phyloP scores from a whole-genome alignment of 208 protist species.

The Leishmania braziliensis region DNA sequence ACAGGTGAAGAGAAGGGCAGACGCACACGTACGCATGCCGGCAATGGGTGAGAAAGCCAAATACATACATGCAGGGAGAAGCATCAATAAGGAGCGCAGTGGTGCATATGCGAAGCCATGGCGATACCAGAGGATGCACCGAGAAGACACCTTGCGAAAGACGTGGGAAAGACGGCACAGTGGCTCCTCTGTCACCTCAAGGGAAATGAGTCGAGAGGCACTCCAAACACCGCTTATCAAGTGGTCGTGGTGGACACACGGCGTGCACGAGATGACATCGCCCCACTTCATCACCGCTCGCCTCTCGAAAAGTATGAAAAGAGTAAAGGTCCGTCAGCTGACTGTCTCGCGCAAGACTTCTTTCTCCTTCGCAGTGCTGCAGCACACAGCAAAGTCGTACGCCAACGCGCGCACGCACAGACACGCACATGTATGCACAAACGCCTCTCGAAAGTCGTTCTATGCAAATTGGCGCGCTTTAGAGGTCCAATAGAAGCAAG shows the following conservation, averaged over 20 bases:
- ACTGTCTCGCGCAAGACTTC: not conserved
- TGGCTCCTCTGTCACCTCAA: not conserved
- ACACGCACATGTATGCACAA: not conserved
- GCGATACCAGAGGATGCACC: not conserved
- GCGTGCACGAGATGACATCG: not conserved
- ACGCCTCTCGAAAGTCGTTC: not conserved
- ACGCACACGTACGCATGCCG: not conserved
- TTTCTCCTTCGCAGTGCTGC: not conserved
- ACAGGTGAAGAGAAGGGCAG: not conserved
- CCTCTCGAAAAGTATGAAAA: not conserved
- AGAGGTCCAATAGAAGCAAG: not conserved
- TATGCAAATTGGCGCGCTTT: not conserved
- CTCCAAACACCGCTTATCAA: not conserved
- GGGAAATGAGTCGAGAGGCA: not conserved
- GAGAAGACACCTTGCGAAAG: not conserved
- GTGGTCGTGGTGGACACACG: not conserved
- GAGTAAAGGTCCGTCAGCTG: not conserved
- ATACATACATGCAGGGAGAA: not conserved
- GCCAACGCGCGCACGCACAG: not conserved
- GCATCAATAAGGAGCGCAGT: not conserved
- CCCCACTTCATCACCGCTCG: not conserved
- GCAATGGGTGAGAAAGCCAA: not conserved
- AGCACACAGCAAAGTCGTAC: not conserved
- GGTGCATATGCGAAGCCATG: not conserved
- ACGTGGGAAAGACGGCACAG: not conserved